Conservation (phyloP, 495 filamentous ascomycete genomes). For the Penicillium bialowiezense region DNA sequence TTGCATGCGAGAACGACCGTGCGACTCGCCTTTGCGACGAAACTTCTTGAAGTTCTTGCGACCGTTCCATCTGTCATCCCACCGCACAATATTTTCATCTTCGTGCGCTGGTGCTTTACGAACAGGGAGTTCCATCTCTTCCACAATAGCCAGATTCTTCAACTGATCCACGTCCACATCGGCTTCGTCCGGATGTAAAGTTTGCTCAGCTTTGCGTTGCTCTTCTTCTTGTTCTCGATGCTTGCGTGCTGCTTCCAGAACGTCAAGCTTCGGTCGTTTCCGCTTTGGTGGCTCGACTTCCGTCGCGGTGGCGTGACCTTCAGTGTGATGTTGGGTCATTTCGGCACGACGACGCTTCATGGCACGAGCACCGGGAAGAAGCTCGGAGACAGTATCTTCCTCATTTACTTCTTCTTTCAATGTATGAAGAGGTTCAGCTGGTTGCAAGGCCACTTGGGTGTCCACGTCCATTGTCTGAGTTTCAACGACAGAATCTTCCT, state of each 20-base stretch:
- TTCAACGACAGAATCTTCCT: constrained; percentile 5
- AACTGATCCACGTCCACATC: constrained; percentile 69
- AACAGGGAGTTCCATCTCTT: constrained; percentile 66
- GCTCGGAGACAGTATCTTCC: constrained; percentile 56
- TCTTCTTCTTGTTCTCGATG: constrained; percentile 59
- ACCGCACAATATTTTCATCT: constrained; percentile 58
- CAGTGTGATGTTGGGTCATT: constrained; percentile 16
- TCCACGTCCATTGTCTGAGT: constrained; percentile 29
- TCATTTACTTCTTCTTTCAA: constrained; percentile 43
- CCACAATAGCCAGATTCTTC: constrained; percentile 72
- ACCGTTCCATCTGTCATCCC: constrained; percentile 93
- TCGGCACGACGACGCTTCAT: constrained; percentile 62
- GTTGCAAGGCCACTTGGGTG: constrained; percentile 10
- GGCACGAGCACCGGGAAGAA: constrained; percentile 69
- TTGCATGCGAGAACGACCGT: constrained; percentile 44
- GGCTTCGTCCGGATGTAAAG: constrained; percentile 49
- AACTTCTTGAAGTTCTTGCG: constrained; percentile 97
- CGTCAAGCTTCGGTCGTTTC: constrained; percentile 60
- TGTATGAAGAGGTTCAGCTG: constrained; percentile 6
- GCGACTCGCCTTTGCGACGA: constrained; percentile 54
- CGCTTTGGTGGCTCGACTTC: constrained; percentile 31
- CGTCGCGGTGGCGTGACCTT: constrained; percentile 4
- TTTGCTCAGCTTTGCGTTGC: constrained; percentile 35
- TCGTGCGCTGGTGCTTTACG: constrained; percentile 16
- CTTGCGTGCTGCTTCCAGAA: constrained; percentile 65